These are phyloP conservation scores for Colletotrichum echinochloae DNA, from an alignment of 2,329 filamentous ascomycete species.

Conservation along the genomic window DNA sequence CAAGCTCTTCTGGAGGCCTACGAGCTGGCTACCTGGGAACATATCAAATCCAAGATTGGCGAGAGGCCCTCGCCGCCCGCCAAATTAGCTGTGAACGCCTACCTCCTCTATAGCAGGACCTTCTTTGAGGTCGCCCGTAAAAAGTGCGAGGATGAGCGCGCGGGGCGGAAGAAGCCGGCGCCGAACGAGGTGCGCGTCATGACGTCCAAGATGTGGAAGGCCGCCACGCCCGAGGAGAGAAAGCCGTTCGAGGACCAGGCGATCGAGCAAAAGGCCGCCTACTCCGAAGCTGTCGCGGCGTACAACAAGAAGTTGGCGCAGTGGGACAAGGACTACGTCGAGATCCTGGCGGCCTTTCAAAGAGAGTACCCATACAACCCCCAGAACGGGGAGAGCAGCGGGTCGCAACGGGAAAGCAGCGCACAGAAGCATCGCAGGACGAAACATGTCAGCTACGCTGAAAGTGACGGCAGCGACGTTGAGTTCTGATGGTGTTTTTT, in stretches of 20 bases:
- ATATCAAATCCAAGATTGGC: conserved; percentile 72
- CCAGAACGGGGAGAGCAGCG: conserved; percentile 43
- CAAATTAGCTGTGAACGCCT: conserved; percentile 84
- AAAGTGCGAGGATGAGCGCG: conserved; percentile 72
- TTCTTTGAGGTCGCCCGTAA: conserved; percentile 73
- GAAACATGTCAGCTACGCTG: conserved; percentile 53
- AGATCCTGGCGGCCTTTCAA: conserved; percentile 65
- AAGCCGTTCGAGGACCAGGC: conserved; percentile 83
- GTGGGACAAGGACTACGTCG: conserved; percentile 78
- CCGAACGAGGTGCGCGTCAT: conserved; percentile 88
- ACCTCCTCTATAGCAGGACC: conserved; percentile 87
- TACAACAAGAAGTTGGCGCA: conserved; percentile 72
- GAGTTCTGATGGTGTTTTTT: conserved; percentile 34
- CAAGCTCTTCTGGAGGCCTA: conserved; percentile 68
- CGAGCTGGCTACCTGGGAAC: conserved; percentile 64
- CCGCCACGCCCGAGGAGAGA: conserved; percentile 76
- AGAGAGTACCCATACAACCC: conserved; percentile 62
- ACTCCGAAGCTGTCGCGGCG: conserved; percentile 66
- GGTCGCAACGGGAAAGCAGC: conserved; percentile 17
- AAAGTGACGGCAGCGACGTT: conserved; percentile 48
- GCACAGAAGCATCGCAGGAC: conserved; percentile 51
- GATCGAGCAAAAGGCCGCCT: conserved; percentile 74
- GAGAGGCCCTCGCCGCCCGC: conserved; percentile 77
- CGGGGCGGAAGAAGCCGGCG: conserved; percentile 72
- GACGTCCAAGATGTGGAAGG: conserved; percentile 92